These are phyloP conservation scores for Annulohypoxylon stygium DNA, from an alignment of 495 filamentous ascomycete species.

Conservation along the genomic window DNA sequence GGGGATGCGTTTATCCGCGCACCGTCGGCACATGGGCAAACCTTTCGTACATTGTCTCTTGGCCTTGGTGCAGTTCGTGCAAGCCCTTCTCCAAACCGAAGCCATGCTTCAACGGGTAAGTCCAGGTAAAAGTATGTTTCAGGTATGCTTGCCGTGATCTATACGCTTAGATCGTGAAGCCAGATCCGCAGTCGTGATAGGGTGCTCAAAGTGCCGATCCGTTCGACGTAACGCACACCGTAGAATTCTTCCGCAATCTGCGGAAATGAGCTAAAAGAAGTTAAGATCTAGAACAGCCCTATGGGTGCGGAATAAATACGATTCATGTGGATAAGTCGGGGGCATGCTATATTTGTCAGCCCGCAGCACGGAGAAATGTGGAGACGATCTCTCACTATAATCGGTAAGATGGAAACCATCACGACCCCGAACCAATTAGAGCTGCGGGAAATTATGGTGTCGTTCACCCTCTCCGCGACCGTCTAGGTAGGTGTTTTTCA, in stretches of 20 bases:
- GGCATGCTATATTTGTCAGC: constrained; percentile 31
- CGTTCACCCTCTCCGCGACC: not conserved
- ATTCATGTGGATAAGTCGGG: not conserved
- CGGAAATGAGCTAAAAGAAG: constrained; percentile 2
- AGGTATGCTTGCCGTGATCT: not conserved
- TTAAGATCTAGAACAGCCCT: not conserved
- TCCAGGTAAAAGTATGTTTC: not conserved
- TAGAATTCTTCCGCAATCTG: not conserved
- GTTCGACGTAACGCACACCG: not conserved
- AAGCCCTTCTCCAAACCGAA: constrained; percentile 43
- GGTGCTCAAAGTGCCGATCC: not conserved
- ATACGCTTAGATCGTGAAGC: not conserved
- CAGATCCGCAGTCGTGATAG: not conserved
- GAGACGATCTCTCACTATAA: constrained; percentile 1
- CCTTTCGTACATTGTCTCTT: constrained; percentile 50
- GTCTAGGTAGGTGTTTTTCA: not conserved
- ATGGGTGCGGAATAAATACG: not conserved
- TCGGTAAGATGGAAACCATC: not conserved
- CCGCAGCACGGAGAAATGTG: constrained; percentile 36
- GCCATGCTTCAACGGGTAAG: constrained; percentile 2
- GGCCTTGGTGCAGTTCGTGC: constrained; percentile 44
- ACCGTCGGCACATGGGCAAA: constrained; percentile 44
- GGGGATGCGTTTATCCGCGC: constrained; percentile 28
- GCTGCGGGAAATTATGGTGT: constrained; percentile 29
- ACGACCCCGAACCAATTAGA: constrained; percentile 27